Conservation (phyloP, 2,329 filamentous ascomycete genomes). For the Bipolaris zeicola region DNA sequence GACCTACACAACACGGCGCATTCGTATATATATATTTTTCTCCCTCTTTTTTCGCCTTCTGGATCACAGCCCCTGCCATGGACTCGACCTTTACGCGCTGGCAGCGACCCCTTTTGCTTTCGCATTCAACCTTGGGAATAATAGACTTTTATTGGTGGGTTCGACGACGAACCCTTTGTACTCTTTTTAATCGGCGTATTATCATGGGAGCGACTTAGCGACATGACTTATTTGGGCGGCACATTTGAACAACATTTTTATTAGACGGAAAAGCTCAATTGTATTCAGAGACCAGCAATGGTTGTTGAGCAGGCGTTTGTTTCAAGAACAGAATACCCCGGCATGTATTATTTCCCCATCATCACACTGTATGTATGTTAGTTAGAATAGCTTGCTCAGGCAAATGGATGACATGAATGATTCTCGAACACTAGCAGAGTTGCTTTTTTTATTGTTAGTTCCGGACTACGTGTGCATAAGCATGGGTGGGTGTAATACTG, state of each 20-base stretch:
- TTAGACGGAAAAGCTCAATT: slow-evolving; percentile 28
- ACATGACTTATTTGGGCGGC: slow-evolving; percentile 15
- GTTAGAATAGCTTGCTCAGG: slow-evolving; percentile 19
- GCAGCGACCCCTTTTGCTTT: slow-evolving; percentile 18
- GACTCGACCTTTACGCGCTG: slow-evolving; percentile 16
- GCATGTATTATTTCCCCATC: slow-evolving; percentile 19
- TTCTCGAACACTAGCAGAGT: slow-evolving; percentile 2
- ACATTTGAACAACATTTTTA: slow-evolving; percentile 17
- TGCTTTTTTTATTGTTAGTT: slow-evolving; percentile 2
- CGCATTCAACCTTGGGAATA: slow-evolving; percentile 12
- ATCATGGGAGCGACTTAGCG: slow-evolving; percentile 16
- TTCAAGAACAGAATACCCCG: slow-evolving; percentile 33
- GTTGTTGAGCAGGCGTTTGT: slow-evolving; percentile 35
- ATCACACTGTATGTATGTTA: slow-evolving; percentile 7
- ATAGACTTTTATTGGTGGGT: slow-evolving; percentile 17
- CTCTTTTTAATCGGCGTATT: slow-evolving; percentile 18
- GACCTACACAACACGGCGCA: slow-evolving; percentile 20
- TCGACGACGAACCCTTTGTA: slow-evolving; percentile 2
- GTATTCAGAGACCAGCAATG: slow-evolving; percentile 24
- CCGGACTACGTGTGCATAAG: slow-evolving; percentile 1
- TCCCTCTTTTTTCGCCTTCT: slow-evolving; percentile 4
- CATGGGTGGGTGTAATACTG: not conserved
- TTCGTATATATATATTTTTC: not conserved
- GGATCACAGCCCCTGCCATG: slow-evolving; percentile 4
- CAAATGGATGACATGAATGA: slow-evolving; percentile 8